Evolutionary conservation across 2,329 filamentous ascomycete species (phyloP).

Genomic region (Lachnellula subtilissima): DNA sequence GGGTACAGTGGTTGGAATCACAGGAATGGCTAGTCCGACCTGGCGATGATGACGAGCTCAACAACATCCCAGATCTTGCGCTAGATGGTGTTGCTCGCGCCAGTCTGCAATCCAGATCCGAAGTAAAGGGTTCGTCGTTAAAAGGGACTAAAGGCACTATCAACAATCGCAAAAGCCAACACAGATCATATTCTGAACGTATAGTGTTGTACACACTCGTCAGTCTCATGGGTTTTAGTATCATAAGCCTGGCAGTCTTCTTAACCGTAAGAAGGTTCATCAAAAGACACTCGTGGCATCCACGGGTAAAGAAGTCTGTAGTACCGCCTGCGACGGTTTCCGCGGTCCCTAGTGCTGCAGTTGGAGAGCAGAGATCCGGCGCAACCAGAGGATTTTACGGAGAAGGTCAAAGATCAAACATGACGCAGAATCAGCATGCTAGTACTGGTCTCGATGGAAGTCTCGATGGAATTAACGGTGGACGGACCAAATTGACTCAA

Average conservation of each 20-base stretch:
- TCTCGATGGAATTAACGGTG: constrained; percentile 16
- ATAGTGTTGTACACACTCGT: neutral
- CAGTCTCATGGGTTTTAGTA: neutral
- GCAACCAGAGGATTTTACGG: neutral
- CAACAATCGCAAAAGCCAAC: too few species aligned
- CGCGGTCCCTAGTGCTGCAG: neutral
- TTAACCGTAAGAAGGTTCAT: neutral
- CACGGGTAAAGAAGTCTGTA: too few species aligned
- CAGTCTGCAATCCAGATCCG: too few species aligned
- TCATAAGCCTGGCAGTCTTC: neutral
- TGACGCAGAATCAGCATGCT: neutral
- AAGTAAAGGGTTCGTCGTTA: too few species aligned
- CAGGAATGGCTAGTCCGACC: too few species aligned
- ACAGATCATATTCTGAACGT: neutral
- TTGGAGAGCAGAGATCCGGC: neutral
- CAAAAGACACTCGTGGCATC: neutral
- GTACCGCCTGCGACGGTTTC: too few species aligned
- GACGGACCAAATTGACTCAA: constrained; percentile 12
- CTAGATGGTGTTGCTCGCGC: too few species aligned
- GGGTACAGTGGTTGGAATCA: too few species aligned
- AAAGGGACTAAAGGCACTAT: too few species aligned
- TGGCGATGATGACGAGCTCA: too few species aligned
- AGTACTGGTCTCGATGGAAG: constrained; percentile 10
- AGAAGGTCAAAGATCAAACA: constrained; percentile 1
- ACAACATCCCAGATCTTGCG: too few species aligned